Base-by-base conservation (phyloP, 768 basidiomycete species). In the Favolaschia claudopus region DNA sequence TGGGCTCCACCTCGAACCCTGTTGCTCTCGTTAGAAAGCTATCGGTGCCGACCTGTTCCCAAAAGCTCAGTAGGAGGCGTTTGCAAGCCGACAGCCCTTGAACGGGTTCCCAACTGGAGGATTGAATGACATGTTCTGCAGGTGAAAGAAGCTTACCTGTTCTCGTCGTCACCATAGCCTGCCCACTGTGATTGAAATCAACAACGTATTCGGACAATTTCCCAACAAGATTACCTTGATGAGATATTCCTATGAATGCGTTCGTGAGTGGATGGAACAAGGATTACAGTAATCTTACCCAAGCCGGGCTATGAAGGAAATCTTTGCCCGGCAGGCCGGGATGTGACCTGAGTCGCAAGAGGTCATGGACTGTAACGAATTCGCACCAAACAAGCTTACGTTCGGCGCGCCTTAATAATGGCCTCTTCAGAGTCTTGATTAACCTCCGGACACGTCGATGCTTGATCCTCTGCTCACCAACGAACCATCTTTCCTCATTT, bases 101-200 rank as follows among this genome's bases (percentile, higher is more conserved):
- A 3, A n/a, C 17, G 1, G 50, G 51, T 17, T 52, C 38, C 44
- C 51, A 59, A 1, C 48, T 58, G 46, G n/a, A 15, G 20, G 5
- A 5, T 4, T 45, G 32, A 17, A 37, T n/a, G 31, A 28, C 12
- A 4, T 5, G 5, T 36, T 28, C 8, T 12, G 1, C 14, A 14
- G 22, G 4, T 17, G 24, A 25, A 13, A 24, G 31, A 28, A 22
- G 31, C 36, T 9, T 42, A 56, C 55, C 22, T 25, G n/a, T 52
- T 52, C 4, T 58, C 36, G 0, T 13, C 2, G 17, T 58, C 50
- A 2, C 1, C 8, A 31, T 24, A 58, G 0, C 42, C 43, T 1
- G 49, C 57, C 57, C 57, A 58, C 57, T 58, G 31, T 22, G 2
- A 19, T 22, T 29, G 24, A 37, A 17, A 6, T 6, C 17, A 27